Base-by-base conservation (phyloP, 1,284 basidiomycete species). In the Ustilago vetiveriae region DNA sequence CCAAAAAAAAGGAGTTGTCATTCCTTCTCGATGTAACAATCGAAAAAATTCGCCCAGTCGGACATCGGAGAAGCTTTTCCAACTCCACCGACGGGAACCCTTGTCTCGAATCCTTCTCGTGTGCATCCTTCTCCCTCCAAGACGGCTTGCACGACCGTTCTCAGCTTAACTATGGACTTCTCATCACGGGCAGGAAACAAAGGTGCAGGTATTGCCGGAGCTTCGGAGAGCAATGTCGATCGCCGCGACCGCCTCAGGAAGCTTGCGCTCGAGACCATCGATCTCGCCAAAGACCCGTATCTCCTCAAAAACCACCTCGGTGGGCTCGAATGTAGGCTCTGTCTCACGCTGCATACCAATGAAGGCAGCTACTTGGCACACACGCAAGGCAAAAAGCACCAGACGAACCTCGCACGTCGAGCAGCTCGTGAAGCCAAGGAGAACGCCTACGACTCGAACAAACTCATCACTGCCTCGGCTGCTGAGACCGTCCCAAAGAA, bases 301-400 rank as follows among this genome's bases (percentile, higher is more conserved):
- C 98, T 98, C 79, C 88, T 99, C 42, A 92, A 94, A 82, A 99
- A 98, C 83, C 96, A 98, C 83, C 87, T 98, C 55, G 87, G 96
- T 38, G 96, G 94, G 9, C 88, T 98, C 50, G 96, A 98, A 87
- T 99, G 96, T 84, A 91, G 95, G 75, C 88, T 99, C 33, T 98
- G 96, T 83, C 85, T 99, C 33, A 99, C 96, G 0, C 87, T 98
- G 6, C 96, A 99, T 84, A 97, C 96, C 22, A 98, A 98, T 82
- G 96, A 99, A 84, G 96, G 96, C 23, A 97, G 94, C 19, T 99
- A 99, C 83, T 90, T 99, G 42, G 95, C 96, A 0, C 96, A 99
- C 77, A 99, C 96, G 0, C 96, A 98, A 85, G 96, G 96, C 26
- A 98, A 98, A 85, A 99, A 98, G 83, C 96, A 98, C 81, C 96